Evolutionary conservation across 495 filamentous ascomycete genomes (phyloP), one percentile per base, ranked within the genome.

Genomic region (Neurospora intermedia): DNA sequence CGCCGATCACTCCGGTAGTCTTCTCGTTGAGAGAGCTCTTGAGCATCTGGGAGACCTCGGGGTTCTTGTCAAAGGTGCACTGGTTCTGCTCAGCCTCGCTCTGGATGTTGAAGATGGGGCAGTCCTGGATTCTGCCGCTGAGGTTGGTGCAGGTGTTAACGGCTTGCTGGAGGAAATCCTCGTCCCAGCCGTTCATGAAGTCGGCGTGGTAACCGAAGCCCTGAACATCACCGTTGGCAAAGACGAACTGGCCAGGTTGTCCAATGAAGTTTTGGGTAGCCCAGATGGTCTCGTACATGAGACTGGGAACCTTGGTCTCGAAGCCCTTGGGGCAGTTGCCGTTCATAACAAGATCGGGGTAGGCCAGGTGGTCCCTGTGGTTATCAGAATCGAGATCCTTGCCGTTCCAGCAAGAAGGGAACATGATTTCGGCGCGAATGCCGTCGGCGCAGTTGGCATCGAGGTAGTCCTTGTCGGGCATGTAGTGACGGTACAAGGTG

Each of bases 391-490:
- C 89, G 27, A 84, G 73, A 72, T 92, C 87, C 74, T 89, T 84
- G 41, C 93, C 92, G 78, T 97, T 91, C 92, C 93, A 97, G 87
- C 94, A 97, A 0, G 91, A 93, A 11, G 94, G 94, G 83, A 97
- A 97, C 88, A 93, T 90, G 70, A 97, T 80, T 79, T 97, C 93
- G 46, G 94, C 82, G 41, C 94, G 89, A 66, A 97, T 76, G 11
- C 94, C 94, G 75, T 96, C 87, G 0, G 78, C 77, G 78, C 94
- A 97, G 77, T 94, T 87, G 46, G 83, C 85, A 77, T 97, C 93
- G 40, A 96, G 84, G 75, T 85, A 96, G 1, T 81, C 81, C 85
- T 97, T 96, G 72, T 91, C 87, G 0, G 95, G 94, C 76, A 98
- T 66, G 77, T 87, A 89, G 79, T 96, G 93, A 62, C 94, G 92